Conservation (phyloP, 1,139 yeast genomes). For the Sugiyamaella pinicola region DNA sequence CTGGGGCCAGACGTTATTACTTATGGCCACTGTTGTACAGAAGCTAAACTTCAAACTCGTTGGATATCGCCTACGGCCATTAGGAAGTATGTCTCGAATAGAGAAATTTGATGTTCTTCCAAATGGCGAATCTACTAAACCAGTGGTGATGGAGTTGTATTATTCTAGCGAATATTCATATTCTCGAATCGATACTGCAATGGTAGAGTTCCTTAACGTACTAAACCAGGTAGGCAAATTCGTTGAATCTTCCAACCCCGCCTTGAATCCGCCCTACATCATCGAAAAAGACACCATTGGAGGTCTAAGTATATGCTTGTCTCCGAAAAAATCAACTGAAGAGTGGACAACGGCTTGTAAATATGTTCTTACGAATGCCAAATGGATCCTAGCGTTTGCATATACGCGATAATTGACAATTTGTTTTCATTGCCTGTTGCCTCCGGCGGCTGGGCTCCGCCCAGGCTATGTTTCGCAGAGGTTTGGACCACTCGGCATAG, state of each 20-base stretch:
- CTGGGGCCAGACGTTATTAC: slow-evolving; percentile 76
- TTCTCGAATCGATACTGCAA: slow-evolving; percentile 70
- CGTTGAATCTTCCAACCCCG: slow-evolving; percentile 53
- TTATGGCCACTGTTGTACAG: slow-evolving; percentile 65
- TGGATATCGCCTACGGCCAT: slow-evolving; percentile 70
- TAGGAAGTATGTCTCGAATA: slow-evolving; percentile 83
- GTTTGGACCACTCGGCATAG: too few relatives aligned
- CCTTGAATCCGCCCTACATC: slow-evolving; percentile 73
- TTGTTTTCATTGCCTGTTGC: neutral
- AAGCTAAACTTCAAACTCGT: slow-evolving; percentile 58
- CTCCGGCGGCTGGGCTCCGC: too few relatives aligned
- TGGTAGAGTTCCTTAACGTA: slow-evolving; percentile 72
- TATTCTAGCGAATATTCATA: slow-evolving; percentile 68
- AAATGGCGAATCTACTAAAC: slow-evolving; percentile 42
- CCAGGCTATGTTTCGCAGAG: neutral
- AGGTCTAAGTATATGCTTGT: slow-evolving; percentile 69
- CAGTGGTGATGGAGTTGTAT: slow-evolving; percentile 51
- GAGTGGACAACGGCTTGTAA: slow-evolving; percentile 94
- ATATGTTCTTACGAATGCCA: slow-evolving; percentile 66
- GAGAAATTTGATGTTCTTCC: slow-evolving; percentile 55
- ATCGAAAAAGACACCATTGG: slow-evolving; percentile 71
- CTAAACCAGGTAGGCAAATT: slow-evolving; percentile 58
- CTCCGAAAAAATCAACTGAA: slow-evolving; percentile 53
- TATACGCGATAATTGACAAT: slow-evolving; percentile 26
- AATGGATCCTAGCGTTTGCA: slow-evolving; percentile 47